Evolutionary conservation across 2,329 filamentous ascomycete genomes (phyloP).

Genomic region (Fusarium begoniae): DNA sequence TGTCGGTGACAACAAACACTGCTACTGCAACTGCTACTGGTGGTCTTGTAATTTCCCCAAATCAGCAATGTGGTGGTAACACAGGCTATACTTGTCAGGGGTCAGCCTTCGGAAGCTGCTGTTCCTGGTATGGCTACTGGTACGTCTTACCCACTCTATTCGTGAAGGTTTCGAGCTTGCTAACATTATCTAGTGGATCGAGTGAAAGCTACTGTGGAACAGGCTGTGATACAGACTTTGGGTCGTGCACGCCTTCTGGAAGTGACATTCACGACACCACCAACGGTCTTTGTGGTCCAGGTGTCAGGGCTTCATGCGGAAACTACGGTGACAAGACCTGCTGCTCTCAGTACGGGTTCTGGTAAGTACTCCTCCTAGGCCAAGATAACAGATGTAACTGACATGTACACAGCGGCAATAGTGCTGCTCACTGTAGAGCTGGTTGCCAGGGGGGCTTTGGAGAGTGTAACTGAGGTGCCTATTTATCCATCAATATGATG

Average conservation of each 20-base stretch:
- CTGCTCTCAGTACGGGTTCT: slow-evolving; percentile 50
- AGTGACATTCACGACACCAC: slow-evolving; percentile 44
- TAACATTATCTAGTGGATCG: slow-evolving; percentile 44
- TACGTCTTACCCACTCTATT: slow-evolving; percentile 27
- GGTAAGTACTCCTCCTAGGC: slow-evolving; percentile 38
- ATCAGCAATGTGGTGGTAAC: slow-evolving; percentile 50
- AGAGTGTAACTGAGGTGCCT: slow-evolving; percentile 40
- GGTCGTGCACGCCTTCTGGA: slow-evolving; percentile 43
- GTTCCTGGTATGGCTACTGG: slow-evolving; percentile 54
- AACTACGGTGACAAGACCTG: slow-evolving; percentile 48
- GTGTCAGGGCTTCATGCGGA: slow-evolving; percentile 45
- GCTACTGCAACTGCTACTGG: slow-evolving; percentile 30
- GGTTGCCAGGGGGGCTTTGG: slow-evolving; percentile 50
- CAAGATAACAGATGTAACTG: background rate
- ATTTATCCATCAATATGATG: background rate
- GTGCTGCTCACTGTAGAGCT: slow-evolving; percentile 42
- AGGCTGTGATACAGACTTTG: slow-evolving; percentile 50
- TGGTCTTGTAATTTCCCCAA: slow-evolving; percentile 42
- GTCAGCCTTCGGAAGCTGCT: slow-evolving; percentile 51
- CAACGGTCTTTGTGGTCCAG: slow-evolving; percentile 49
- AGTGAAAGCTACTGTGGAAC: slow-evolving; percentile 49
- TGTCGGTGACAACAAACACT: slow-evolving; percentile 20
- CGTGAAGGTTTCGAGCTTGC: background rate
- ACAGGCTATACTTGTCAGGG: slow-evolving; percentile 50
- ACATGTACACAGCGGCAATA: slow-evolving; percentile 40